phyloP scores from a whole-genome alignment of 1,139 yeast genomes.

The Schwanniomyces etchellsii region DNA sequence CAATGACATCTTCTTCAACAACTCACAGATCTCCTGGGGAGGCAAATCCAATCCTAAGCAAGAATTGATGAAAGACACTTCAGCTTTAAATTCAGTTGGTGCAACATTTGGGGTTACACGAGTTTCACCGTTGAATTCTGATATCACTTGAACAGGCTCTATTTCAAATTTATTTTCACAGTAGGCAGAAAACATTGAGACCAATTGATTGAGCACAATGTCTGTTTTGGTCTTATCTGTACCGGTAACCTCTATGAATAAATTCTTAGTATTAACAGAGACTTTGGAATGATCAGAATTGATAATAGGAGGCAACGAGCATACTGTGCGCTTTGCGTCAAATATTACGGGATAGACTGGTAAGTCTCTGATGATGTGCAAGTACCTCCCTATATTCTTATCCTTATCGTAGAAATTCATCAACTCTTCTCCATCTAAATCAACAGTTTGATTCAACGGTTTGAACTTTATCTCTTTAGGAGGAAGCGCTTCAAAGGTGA shows the following conservation, averaged over 20 bases:
- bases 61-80: slow-evolving; percentile 82
- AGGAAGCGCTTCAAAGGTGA: slow-evolving; percentile 79
- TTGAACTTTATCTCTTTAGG: slow-evolving; percentile 74
- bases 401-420: slow-evolving; percentile 90
- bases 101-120: slow-evolving; percentile 71
- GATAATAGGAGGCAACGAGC: slow-evolving; percentile 95
- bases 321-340: slow-evolving; percentile 72
- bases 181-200: slow-evolving; percentile 93
- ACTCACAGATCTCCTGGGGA: slow-evolving; percentile 60
- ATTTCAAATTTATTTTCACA: slow-evolving; percentile 71
- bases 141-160: slow-evolving; percentile 83
- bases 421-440: slow-evolving; percentile 69
- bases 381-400: slow-evolving; percentile 81
- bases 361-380: slow-evolving; percentile 82
- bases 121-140: slow-evolving; percentile 75
- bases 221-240: slow-evolving; percentile 92
- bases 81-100: slow-evolving; percentile 69
- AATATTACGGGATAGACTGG: slow-evolving; percentile 89
- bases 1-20: slow-evolving; percentile 79
- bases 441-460: slow-evolving; percentile 82
- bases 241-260: slow-evolving; percentile 92
- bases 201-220: slow-evolving; percentile 83
- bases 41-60: slow-evolving; percentile 77
- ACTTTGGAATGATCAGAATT: slow-evolving; percentile 91
- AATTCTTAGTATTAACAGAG: slow-evolving; percentile 75